Base-by-base conservation (phyloP, 1,284 basidiomycete genomes). In the Bondarzewia mesenterica region DNA sequence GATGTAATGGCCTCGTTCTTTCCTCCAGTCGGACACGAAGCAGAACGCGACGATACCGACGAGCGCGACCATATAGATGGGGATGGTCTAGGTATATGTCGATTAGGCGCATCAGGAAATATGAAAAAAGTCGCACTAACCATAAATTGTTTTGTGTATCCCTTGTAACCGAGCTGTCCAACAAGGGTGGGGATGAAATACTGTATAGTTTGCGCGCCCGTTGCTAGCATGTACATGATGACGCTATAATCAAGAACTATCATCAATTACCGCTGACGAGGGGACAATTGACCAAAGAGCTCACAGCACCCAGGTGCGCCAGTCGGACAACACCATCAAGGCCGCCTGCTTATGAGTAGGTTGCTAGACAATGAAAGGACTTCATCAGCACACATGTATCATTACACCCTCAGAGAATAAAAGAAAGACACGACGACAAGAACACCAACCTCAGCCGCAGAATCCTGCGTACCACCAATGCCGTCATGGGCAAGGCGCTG, bases 101-200 rank as follows among this genome's bases (percentile, higher is more conserved):
- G n/a, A 8, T 35, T 8, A 35, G n/a, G n/a, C 10, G 8, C 32
- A 35, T 8, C n/a, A 35, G 10, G 10, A 35, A 22, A 14, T 12
- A 40, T 7, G 29, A 12, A 32, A 4, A 32, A 12, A 4, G 10
- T 12, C 12, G 29, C n/a, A 22, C 38, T 8, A 22, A 40, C 38
- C 38, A 70, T 68, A 59, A 66, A 72, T 54, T 72, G 70, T 32
- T 63, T 61, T 16, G 46, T 52, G 56, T 60, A 63, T 12, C 69
- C 69, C 1, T 54, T 60, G 57, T 66, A 69, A 25, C 67, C 67
- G 43, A 71, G 57, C 42, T 63, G 55, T 7, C 58, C 60, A 36
- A 67, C 58, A 25, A 69, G 58, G 3, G 64, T 68, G 7, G 69
- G 69, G 42, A 72, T 65, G 53, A 73, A 72, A 62, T 73, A 72